Evolutionary conservation across 371 early-diverging fungal genomes (phyloP).

Genomic region (Rhizopus arrhizus): DNA sequence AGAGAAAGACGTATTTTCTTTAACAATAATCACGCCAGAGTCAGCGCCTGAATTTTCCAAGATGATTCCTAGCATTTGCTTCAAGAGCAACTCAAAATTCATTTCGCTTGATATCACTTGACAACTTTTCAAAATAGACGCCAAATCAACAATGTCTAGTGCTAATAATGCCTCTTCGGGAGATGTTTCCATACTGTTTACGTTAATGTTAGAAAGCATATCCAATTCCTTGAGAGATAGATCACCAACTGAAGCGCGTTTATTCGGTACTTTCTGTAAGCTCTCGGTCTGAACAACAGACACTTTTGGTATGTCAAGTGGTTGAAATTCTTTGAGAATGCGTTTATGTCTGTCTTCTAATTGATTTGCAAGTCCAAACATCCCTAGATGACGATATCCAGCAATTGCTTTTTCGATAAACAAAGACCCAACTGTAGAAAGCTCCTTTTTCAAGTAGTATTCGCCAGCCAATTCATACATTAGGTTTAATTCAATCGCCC

Average conservation of each 20-base stretch:
- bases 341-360: constrained; percentile 16
- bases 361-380: constrained; percentile 43
- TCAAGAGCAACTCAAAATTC: constrained; percentile 56
- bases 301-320: constrained; percentile 9
- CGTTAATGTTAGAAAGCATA: constrained; percentile 4
- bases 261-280: constrained; percentile 7
- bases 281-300: constrained; percentile 36
- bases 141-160: constrained; percentile 51
- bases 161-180: constrained; percentile 48
- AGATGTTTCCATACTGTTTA: constrained; percentile 15
- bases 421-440: constrained; percentile 29
- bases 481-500: constrained; percentile 36
- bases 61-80: constrained; percentile 55
- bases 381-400: constrained; percentile 37
- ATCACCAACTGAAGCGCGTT: constrained; percentile 17
- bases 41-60: constrained; percentile 54
- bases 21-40: constrained; percentile 51
- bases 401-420: constrained; percentile 42
- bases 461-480: constrained; percentile 49
- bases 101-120: constrained; percentile 58
- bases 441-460: constrained; percentile 35
- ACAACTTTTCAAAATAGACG: constrained; percentile 53
- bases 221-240: constrained; percentile 4
- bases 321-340: constrained; percentile 5
- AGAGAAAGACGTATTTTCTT: constrained; percentile 44